Conservation (phyloP, 371 early-diverging fungal genomes). For the Syncephalastrum sp. region DNA sequence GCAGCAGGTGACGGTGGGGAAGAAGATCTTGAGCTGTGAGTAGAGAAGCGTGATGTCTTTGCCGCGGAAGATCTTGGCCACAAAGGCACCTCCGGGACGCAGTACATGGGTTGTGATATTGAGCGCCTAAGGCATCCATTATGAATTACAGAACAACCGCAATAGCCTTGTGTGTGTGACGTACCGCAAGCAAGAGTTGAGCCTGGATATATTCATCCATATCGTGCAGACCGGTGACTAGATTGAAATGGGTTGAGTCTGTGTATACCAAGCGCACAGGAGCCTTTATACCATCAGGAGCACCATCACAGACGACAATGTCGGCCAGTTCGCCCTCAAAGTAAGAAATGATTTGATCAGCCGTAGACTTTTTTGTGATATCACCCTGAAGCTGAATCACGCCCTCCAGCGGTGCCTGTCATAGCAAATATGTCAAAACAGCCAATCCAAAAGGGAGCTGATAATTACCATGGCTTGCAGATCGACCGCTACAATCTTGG, state of each 20-base stretch:
- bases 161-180: neutral
- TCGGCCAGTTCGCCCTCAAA: constrained; percentile 92
- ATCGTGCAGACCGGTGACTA: constrained; percentile 97
- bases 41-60: constrained; percentile 89
- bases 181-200: constrained; percentile 86
- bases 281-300: constrained; percentile 84
- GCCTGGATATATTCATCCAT: constrained; percentile 99
- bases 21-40: constrained; percentile 91
- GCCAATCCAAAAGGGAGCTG: neutral
- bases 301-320: constrained; percentile 97
- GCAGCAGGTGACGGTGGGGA: constrained; percentile 81
- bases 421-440: neutral
- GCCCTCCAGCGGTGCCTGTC: constrained; percentile 87
- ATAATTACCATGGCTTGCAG: constrained; percentile 90
- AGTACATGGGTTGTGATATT: constrained; percentile 93
- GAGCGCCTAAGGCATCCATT: constrained; percentile 61
- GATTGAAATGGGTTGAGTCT: neutral
- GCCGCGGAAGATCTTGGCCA: constrained; percentile 97
- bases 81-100: constrained; percentile 89
- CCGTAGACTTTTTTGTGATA: constrained; percentile 95
- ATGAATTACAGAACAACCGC: too few species aligned
- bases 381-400: constrained; percentile 97
- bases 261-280: neutral
- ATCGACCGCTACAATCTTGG: constrained; percentile 97
- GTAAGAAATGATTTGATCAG: constrained; percentile 83